Evolutionary conservation across 805 yeast genomes (phyloP).

Genomic region (Spathaspora passalidarum): DNA sequence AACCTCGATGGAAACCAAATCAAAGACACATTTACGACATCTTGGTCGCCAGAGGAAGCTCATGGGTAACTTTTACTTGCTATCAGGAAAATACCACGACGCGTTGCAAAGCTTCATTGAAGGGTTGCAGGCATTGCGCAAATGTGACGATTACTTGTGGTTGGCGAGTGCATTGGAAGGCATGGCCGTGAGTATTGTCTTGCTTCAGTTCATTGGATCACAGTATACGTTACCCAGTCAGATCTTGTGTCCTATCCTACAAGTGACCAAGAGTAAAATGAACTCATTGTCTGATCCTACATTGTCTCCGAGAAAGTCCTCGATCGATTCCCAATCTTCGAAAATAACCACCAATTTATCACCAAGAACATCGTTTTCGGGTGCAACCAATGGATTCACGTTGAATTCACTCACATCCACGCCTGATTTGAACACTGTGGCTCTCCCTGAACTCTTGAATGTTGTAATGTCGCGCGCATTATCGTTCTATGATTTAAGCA

Average conservation of each 20-base stretch:
- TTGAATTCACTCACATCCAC: slow-evolving; percentile 4
- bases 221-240: slow-evolving; percentile 48
- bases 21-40: slow-evolving; percentile 43
- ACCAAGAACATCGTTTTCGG: slow-evolving; percentile 33
- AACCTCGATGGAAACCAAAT: slow-evolving; percentile 20
- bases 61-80: slow-evolving; percentile 69
- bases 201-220: slow-evolving; percentile 55
- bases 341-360: slow-evolving; percentile 15
- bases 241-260: slow-evolving; percentile 30
- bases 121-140: slow-evolving; percentile 56
- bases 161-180: slow-evolving; percentile 85
- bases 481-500: slow-evolving; percentile 40
- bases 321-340: background rate
- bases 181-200: slow-evolving; percentile 59
- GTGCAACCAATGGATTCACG: slow-evolving; percentile 12
- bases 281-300: slow-evolving; percentile 3
- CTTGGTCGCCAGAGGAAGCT: slow-evolving; percentile 75
- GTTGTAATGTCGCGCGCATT: slow-evolving; percentile 25
- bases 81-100: slow-evolving; percentile 75
- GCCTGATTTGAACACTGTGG: slow-evolving; percentile 26
- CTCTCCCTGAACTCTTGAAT: slow-evolving; percentile 32
- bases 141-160: slow-evolving; percentile 79
- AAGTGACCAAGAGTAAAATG: slow-evolving; percentile 11
- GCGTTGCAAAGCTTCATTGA: slow-evolving; percentile 77
- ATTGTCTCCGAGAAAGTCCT: background rate